Evolutionary conservation across 208 protist species (phyloP), one percentile per base, ranked within the genome.

Genomic region (Acanthamoeba castellanii): DNA sequence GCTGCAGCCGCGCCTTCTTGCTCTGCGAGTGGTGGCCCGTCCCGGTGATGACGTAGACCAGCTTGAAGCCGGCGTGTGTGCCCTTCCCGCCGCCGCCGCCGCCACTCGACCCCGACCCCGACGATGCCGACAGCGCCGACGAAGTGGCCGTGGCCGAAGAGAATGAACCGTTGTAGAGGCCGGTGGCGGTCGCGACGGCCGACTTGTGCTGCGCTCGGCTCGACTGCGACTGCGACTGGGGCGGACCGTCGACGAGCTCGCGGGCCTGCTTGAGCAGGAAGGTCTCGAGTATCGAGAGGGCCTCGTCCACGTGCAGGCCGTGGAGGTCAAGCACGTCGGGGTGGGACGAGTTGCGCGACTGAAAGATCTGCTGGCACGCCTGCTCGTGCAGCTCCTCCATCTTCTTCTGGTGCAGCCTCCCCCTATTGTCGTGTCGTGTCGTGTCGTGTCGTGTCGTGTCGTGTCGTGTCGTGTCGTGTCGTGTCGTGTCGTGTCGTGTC

Each of bases 21-120:
- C 90, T 52, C 50, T 55, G n/a, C 47, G 89, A 95, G 91, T 95
- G 94, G 85, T 91, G 94, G 42, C 94, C 94, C 32, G 94, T 95
- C 18, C 94, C 94, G 25, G 94, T 95, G 42, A 95, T 95, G 16
- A 95, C 84, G 52, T 88, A 95, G 18, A 95, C 88, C 16, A 78
- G 45, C 88, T 78, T 93, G 64, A 72, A 93, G 11, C 55, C 55
- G 7, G 5, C 20, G 32, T 11, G 8, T 45, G 42, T 11, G n/a
- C 4, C 84, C 6, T 66, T 20, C n/a, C n/a, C n/a, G n/a, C n/a
- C n/a, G n/a, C n/a, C n/a, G n/a, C n/a, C n/a, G n/a, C n/a, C n/a
- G n/a, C n/a, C n/a, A n/a, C n/a, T n/a, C n/a, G n/a, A n/a, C n/a
- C n/a, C n/a, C n/a, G n/a, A n/a, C n/a, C n/a, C n/a, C 42, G n/a